These are phyloP conservation scores for Lecanicillium sp. DNA, from an alignment of 2,329 filamentous ascomycete genomes.

Conservation along the genomic window DNA sequence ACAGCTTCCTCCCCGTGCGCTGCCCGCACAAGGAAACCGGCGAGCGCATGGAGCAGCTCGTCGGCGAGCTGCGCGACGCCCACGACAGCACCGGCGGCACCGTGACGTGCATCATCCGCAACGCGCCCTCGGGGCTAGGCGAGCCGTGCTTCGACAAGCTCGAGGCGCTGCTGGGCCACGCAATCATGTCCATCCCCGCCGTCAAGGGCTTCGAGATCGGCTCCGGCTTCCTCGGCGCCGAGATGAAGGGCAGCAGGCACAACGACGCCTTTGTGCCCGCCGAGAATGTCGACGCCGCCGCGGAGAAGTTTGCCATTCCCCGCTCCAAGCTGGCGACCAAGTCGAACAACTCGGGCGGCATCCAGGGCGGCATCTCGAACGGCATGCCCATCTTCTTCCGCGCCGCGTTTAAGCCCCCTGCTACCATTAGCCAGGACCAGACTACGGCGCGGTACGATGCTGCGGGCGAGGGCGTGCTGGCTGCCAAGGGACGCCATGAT, in stretches of 20 bases:
- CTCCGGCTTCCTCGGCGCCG: slow-evolving; percentile 80
- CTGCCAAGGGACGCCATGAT: slow-evolving; percentile 90
- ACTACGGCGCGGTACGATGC: slow-evolving; percentile 73
- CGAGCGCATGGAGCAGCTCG: slow-evolving; percentile 67
- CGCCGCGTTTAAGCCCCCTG: slow-evolving; percentile 88
- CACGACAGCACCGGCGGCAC: slow-evolving; percentile 90
- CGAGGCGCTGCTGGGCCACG: slow-evolving; percentile 83
- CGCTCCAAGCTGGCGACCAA: slow-evolving; percentile 43
- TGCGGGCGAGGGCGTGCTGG: slow-evolving; percentile 60
- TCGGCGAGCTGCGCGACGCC: slow-evolving; percentile 68
- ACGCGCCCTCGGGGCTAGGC: slow-evolving; percentile 75
- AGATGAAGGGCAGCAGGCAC: slow-evolving; percentile 80
- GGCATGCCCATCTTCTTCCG: slow-evolving; percentile 92
- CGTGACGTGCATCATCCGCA: slow-evolving; percentile 87
- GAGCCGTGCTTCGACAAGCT: slow-evolving; percentile 96
- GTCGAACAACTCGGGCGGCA: slow-evolving; percentile 91
- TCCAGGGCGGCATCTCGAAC: slow-evolving; percentile 93
- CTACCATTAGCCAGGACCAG: slow-evolving; percentile 87
- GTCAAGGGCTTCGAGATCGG: slow-evolving; percentile 96
- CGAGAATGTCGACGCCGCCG: slow-evolving; percentile 35
- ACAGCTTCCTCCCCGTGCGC: slow-evolving; percentile 76
- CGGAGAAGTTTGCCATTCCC: slow-evolving; percentile 7
- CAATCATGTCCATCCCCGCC: slow-evolving; percentile 90
- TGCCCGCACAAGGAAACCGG: slow-evolving; percentile 64
- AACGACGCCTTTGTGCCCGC: slow-evolving; percentile 71